A percentile compares a stretch with the other conserved stretches of the same genome.
These are phyloP conservation scores for Cornus kousa DNA, from an alignment of 148 eudicot genomes.

Conservation along the genomic window DNA sequence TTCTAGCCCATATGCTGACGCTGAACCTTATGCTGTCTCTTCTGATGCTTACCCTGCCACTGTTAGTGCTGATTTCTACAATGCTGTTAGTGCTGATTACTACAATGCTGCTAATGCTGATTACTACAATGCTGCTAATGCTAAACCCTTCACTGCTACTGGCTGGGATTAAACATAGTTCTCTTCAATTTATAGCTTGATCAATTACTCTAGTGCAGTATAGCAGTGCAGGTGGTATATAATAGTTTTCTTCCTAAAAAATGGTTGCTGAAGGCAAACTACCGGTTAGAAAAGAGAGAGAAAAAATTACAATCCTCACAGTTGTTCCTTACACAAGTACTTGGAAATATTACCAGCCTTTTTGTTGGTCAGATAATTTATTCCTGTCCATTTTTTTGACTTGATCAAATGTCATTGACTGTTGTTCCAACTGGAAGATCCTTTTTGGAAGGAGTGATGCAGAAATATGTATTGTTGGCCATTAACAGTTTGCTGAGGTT, in stretches of 20 bases:
- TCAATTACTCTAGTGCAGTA: constrained; percentile 12
- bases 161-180: constrained; percentile 42
- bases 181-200: constrained; percentile 3
- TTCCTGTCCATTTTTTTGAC: not conserved
- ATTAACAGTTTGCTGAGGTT: too few species aligned
- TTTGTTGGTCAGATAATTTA: not conserved
- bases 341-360: not conserved
- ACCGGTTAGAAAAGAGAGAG: constrained; percentile 7
- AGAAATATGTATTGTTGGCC: too few species aligned
- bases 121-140: constrained; percentile 9
- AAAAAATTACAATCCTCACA: not conserved
- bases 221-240: not conserved
- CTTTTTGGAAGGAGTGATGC: not conserved
- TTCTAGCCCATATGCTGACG: constrained; percentile 31
- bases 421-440: not conserved
- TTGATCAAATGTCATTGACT: not conserved
- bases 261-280: not conserved
- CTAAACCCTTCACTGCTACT: constrained; percentile 5
- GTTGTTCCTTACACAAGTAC: not conserved
- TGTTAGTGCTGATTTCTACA: not conserved
- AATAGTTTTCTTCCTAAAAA: not conserved
- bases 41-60: constrained; percentile 6
- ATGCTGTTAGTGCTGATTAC: not conserved
- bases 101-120: constrained; percentile 8
- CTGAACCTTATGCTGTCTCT: constrained; percentile 2